phyloP scores from a whole-genome alignment of 2,329 filamentous ascomycete species.

The Dactylellina haptotyla region DNA sequence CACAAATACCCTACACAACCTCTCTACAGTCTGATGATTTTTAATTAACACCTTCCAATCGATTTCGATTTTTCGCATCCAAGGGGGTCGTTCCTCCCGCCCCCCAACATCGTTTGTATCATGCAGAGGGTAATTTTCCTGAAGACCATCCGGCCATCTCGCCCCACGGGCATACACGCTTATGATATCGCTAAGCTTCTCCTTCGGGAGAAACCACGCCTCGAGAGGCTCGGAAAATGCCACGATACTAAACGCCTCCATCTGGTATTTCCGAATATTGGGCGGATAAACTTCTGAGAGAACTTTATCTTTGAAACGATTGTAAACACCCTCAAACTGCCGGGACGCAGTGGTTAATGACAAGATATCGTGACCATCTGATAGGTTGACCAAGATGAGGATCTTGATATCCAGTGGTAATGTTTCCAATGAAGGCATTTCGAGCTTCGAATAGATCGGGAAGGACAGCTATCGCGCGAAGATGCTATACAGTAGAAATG shows the following conservation, averaged over 20 bases:
- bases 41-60: constrained; percentile 1
- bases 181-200: not conserved
- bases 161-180: not conserved
- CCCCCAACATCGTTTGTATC: not conserved
- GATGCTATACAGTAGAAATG: no score
- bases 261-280: not conserved
- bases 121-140: not conserved
- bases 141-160: not conserved
- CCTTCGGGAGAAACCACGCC: not conserved
- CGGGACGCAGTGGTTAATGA: constrained; percentile 9
- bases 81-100: not conserved
- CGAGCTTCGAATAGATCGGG: not conserved
- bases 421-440: not conserved
- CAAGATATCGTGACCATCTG: not conserved
- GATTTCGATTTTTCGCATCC: no score
- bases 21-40: not conserved
- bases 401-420: constrained; percentile 12
- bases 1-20: not conserved
- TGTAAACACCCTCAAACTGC: not conserved
- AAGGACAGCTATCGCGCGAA: no score
- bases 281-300: not conserved
- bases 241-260: not conserved
- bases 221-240: not conserved
- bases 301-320: not conserved
- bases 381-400: not conserved